These are phyloP conservation scores for Pyrenula massariospora DNA, from an alignment of 495 filamentous ascomycete genomes.

Conservation along the genomic window DNA sequence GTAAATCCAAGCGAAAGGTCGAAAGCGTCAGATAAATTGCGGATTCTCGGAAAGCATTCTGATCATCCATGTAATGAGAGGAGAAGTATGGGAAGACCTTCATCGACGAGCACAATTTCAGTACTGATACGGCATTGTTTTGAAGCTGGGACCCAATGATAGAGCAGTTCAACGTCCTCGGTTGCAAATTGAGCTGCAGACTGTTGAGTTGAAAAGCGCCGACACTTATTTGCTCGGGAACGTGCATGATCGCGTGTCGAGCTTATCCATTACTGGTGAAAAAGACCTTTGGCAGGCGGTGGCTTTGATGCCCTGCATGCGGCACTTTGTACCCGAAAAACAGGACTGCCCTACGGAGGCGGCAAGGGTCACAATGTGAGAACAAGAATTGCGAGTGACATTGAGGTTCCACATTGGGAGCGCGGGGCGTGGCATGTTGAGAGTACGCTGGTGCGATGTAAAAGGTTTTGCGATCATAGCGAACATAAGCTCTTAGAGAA, in stretches of 20 bases:
- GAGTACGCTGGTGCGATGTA: too few relatives aligned
- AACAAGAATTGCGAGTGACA: not conserved
- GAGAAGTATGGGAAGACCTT: too few relatives aligned
- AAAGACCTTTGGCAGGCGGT: not conserved
- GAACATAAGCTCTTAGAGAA: too few relatives aligned
- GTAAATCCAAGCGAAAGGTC: not conserved
- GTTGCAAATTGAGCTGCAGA: not conserved
- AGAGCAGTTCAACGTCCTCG: too few relatives aligned
- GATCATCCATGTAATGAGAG: too few relatives aligned
- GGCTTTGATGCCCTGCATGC: not conserved
- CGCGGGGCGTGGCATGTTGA: too few relatives aligned
- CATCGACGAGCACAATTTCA: too few relatives aligned
- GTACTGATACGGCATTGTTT: too few relatives aligned
- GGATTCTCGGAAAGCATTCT: not conserved
- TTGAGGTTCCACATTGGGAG: too few relatives aligned
- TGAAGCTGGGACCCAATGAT: too few relatives aligned
- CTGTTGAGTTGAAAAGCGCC: not conserved
- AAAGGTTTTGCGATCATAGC: too few relatives aligned
- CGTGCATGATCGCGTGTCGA: not conserved
- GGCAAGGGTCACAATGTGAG: not conserved
- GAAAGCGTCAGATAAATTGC: not conserved
- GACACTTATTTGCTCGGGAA: not conserved
- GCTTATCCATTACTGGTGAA: not conserved
- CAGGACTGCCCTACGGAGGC: not conserved
- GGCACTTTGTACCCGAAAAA: not conserved